Percentiles rank a stretch among this genome's conserved stretches.
Conservation (phyloP, 805 yeast genomes). For the Naumovozyma baii region DNA sequence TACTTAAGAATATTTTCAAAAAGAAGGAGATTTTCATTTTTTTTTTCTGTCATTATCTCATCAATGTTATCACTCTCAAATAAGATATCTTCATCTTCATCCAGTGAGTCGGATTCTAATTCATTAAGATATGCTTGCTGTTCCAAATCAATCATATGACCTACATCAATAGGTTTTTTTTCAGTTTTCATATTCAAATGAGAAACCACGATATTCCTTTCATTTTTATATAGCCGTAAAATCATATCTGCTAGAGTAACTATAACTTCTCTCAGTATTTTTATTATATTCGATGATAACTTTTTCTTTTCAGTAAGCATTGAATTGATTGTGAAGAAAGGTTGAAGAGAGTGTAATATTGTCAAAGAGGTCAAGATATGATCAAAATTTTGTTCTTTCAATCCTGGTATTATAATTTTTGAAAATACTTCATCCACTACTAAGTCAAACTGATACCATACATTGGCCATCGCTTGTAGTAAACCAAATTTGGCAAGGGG, state of each 20-base stretch:
- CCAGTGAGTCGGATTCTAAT: background rate
- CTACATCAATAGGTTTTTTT: background rate
- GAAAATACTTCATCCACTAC: background rate
- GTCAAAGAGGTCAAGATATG: background rate
- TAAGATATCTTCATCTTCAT: constrained; percentile 1
- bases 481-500: background rate
- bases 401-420: background rate
- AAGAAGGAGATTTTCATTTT: background rate
- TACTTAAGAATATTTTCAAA: too few species aligned
- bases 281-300: background rate
- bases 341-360: background rate
- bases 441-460: background rate
- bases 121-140: background rate
- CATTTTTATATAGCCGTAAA: background rate
- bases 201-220: background rate
- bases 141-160: background rate
- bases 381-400: background rate
- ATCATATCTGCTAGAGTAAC: background rate
- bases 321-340: background rate
- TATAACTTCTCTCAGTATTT: background rate
- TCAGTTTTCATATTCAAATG: too few species aligned
- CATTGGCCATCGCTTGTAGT: background rate
- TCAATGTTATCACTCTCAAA: constrained; percentile 1
- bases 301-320: constrained; percentile 1
- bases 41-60: background rate